phyloP scores from a whole-genome alignment of 176 grass and related monocot species.

The Elymus sibiricus region DNA sequence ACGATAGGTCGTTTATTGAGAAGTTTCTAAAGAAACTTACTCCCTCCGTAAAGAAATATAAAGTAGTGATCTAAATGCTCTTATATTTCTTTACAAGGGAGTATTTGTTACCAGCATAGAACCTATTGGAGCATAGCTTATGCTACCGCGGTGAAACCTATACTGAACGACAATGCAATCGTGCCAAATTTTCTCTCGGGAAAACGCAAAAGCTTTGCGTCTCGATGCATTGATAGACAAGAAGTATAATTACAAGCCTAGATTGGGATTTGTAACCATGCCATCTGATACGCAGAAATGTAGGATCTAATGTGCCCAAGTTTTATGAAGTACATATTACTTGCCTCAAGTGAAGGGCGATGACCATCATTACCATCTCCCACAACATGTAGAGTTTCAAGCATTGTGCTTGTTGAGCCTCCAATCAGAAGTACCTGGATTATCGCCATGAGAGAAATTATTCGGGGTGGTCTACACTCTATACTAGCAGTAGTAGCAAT shows the following conservation, averaged over 20 bases:
- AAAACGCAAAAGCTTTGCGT: not conserved
- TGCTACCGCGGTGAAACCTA: not conserved
- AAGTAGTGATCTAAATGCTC: no score
- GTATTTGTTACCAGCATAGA: not conserved
- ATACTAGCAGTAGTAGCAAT: not conserved
- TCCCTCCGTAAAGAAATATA: no score
- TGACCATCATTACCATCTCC: slow-evolving; percentile 38
- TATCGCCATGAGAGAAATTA: not conserved
- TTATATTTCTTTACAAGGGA: no score
- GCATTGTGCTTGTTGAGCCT: slow-evolving; percentile 67
- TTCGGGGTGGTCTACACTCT: not conserved
- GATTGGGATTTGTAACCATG: not conserved
- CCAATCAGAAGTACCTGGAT: slow-evolving; percentile 66
- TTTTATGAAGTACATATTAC: not conserved
- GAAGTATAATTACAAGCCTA: not conserved
- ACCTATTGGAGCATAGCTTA: not conserved
- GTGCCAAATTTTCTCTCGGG: not conserved
- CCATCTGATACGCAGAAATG: not conserved
- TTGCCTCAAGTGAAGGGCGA: slow-evolving; percentile 38
- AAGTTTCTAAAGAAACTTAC: not conserved
- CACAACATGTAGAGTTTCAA: slow-evolving; percentile 59
- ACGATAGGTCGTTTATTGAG: not conserved
- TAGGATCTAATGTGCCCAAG: not conserved
- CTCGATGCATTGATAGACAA: not conserved
- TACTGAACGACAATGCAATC: not conserved